These are phyloP conservation scores for Yamadazyma aaseri DNA, from an alignment of 1,139 yeast genomes.

Conservation along the genomic window DNA sequence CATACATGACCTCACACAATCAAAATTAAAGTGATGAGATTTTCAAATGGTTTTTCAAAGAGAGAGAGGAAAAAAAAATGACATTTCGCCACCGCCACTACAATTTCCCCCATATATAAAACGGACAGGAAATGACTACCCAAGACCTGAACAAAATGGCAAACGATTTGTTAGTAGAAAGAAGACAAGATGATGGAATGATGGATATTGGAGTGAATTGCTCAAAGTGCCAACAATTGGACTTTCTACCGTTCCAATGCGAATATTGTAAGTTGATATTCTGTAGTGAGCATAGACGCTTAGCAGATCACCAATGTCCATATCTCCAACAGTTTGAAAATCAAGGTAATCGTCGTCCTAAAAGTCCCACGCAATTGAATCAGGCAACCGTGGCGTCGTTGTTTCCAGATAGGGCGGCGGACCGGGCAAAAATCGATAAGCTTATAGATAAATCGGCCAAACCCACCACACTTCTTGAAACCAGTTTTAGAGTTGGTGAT, in stretches of 20 bases:
- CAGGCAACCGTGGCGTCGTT: slow-evolving; percentile 40
- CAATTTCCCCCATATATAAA: background rate
- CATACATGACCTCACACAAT: slow-evolving; percentile 36
- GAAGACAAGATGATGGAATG: slow-evolving; percentile 41
- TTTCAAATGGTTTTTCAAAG: background rate
- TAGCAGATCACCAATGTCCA: slow-evolving; percentile 48
- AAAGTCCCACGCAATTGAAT: slow-evolving; percentile 8
- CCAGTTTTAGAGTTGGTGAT: slow-evolving; percentile 30
- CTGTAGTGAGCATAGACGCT: slow-evolving; percentile 57
- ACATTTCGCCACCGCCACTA: slow-evolving; percentile 19
- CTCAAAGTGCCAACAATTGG: slow-evolving; percentile 58
- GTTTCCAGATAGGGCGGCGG: slow-evolving; percentile 55
- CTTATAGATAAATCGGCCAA: slow-evolving; percentile 18
- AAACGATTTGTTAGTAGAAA: slow-evolving; percentile 12
- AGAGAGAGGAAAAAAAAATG: background rate
- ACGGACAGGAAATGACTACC: background rate
- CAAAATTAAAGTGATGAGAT: slow-evolving; percentile 1
- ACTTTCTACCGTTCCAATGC: slow-evolving; percentile 70
- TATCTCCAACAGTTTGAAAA: slow-evolving; percentile 18
- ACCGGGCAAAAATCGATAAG: slow-evolving; percentile 40
- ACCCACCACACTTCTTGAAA: slow-evolving; percentile 29
- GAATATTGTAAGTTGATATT: slow-evolving; percentile 52
- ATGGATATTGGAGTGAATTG: slow-evolving; percentile 74
- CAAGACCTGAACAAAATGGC: slow-evolving; percentile 15
- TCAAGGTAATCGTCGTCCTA: slow-evolving; percentile 9